phyloP scores from a whole-genome alignment of 2,329 filamentous ascomycete species.

The Ceratocystis eucalypticola region DNA sequence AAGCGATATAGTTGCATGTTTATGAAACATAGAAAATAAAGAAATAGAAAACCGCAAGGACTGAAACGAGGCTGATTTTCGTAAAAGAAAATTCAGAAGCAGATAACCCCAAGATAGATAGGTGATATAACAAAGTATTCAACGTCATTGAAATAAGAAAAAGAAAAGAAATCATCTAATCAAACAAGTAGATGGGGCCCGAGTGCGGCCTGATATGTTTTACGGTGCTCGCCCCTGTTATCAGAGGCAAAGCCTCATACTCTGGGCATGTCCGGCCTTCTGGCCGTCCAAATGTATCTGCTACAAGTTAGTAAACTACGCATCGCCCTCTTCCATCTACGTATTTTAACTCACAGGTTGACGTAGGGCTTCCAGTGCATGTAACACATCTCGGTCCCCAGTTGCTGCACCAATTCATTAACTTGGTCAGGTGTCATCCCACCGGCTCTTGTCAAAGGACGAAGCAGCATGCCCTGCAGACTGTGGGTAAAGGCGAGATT shows the following conservation, averaged over 20 bases:
- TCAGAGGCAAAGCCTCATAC: background rate
- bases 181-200: background rate
- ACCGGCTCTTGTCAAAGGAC: slow-evolving; percentile 47
- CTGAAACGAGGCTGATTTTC: background rate
- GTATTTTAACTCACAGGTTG: slow-evolving; percentile 48
- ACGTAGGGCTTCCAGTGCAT: slow-evolving; percentile 60
- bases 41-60: background rate
- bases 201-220: background rate
- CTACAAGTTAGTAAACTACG: slow-evolving; percentile 12
- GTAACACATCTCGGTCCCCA: slow-evolving; percentile 55
- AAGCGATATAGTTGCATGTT: background rate
- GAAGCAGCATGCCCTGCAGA: slow-evolving; percentile 58
- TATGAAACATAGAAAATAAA: background rate
- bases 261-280: slow-evolving; percentile 21
- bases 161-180: background rate
- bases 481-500: slow-evolving; percentile 63
- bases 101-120: background rate
- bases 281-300: slow-evolving; percentile 28
- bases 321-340: slow-evolving; percentile 6
- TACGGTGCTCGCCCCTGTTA: background rate
- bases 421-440: slow-evolving; percentile 46
- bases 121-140: background rate
- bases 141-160: background rate
- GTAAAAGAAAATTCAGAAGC: background rate
- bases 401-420: slow-evolving; percentile 44